Evolutionary conservation across 768 basidiomycete genomes (phyloP).

Genomic region (Tylopilus sp.): DNA sequence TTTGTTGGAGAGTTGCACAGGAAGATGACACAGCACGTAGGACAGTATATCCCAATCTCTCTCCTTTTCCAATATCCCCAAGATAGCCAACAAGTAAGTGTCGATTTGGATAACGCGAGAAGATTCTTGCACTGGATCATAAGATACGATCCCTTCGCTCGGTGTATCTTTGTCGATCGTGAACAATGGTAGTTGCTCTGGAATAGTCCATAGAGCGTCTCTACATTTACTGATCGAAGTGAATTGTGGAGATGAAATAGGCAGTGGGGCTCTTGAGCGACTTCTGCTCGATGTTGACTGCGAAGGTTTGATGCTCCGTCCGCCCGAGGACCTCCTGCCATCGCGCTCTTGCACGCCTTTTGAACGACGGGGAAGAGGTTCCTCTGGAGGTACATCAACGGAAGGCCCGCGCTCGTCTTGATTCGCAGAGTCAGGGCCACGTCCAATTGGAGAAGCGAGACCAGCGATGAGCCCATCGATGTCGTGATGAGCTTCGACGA

Average conservation of each 20-base stretch:
- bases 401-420: conserved; percentile 26
- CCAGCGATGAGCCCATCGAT: conserved; percentile 52
- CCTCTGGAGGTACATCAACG: conserved; percentile 27
- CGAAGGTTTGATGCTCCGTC: conserved; percentile 43
- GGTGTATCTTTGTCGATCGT: conserved; percentile 55
- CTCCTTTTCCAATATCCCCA: conserved; percentile 67
- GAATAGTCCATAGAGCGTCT: conserved; percentile 63
- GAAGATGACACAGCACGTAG: conserved; percentile 88
- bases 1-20: conserved; percentile 90
- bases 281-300: conserved; percentile 55
- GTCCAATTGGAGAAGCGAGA: conserved; percentile 63
- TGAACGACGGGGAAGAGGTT: conserved; percentile 39
- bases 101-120: conserved; percentile 67
- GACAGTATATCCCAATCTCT: conserved; percentile 91
- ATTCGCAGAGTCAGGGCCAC: conserved; percentile 33
- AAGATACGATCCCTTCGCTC: conserved; percentile 66
- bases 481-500: conserved; percentile 51
- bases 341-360: conserved; percentile 50
- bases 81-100: conserved; percentile 60
- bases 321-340: conserved; percentile 49
- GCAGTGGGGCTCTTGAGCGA: conserved; percentile 51
- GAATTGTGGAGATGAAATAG: conserved; percentile 24
- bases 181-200: conserved; percentile 60
- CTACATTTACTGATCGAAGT: conserved; percentile 32
- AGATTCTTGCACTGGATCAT: conserved; percentile 47